Evolutionary conservation across 163 green algal species (phyloP).

Genomic region (Chloroidium sp.): DNA sequence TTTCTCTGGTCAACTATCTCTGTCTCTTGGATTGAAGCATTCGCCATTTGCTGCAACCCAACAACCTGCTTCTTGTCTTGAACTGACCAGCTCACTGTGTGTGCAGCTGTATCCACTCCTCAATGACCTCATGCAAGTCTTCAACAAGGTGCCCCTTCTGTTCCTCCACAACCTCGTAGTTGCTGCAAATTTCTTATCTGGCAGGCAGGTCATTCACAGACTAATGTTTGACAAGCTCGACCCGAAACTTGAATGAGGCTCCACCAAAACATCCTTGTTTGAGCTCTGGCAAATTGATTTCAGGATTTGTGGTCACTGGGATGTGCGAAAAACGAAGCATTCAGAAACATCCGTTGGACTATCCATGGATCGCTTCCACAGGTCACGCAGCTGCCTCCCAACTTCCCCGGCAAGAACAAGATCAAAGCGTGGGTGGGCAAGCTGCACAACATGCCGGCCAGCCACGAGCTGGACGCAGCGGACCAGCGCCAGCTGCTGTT

Average conservation of each 20-base stretch:
- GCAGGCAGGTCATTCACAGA: too few species aligned
- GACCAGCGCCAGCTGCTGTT: slow-evolving; percentile 88
- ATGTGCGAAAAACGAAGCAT: not conserved
- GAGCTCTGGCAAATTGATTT: not conserved
- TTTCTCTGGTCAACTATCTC: too few species aligned
- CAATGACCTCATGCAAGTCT: slow-evolving; percentile 58
- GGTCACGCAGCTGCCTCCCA: slow-evolving; percentile 59
- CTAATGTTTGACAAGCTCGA: too few species aligned
- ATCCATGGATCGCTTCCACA: not conserved
- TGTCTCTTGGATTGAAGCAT: too few species aligned
- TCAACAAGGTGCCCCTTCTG: slow-evolving; percentile 49
- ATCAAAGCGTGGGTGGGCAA: slow-evolving; percentile 64
- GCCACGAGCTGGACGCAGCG: slow-evolving; percentile 68
- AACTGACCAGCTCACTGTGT: too few species aligned
- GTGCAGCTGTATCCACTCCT: slow-evolving; percentile 69
- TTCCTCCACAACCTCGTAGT: too few species aligned
- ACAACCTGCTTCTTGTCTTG: too few species aligned
- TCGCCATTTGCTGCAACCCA: too few species aligned
- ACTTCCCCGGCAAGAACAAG: slow-evolving; percentile 69
- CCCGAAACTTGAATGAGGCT: too few species aligned
- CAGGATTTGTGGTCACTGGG: not conserved
- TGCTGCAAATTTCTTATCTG: too few species aligned
- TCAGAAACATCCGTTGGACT: not conserved
- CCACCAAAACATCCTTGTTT: too few species aligned
- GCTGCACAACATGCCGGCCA: slow-evolving; percentile 75